Evolutionary conservation across 495 filamentous ascomycete species (phyloP), one percentile per base, ranked within the genome.

Genomic region (Aspergillus affinis): DNA sequence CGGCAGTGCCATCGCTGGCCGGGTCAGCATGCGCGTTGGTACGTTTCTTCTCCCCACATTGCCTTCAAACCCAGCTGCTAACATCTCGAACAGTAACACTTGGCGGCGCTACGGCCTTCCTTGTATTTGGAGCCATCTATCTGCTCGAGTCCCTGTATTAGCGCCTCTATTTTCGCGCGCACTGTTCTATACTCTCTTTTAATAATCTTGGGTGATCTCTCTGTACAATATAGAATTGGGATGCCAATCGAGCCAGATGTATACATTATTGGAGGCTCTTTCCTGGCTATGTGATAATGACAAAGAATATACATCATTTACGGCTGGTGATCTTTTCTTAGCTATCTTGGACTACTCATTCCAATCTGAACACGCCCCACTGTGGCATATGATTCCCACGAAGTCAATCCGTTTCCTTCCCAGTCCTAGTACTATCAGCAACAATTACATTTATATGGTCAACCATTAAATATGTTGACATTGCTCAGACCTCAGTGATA

Each of bases 1-100:
- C 7, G 94, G 94, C 44, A 80, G 91, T 63, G 94, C 93, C 54
- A 88, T 98, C 67, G 94, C 94, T 48, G 94, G 93, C 20, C 87
- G 83, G 73, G 95, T 98, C 58, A 97, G 93, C 81, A 85, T 98
- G 76, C 89, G 91, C 81, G 90, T 95, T 81, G 92, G 94, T 98
- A 85, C 82, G 93, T 92, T 36, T 51, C 52, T 29, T 19, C 60
- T 29, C 18, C 15, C 30, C 58, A 47, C 30, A 13, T 21, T 51
- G 6, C 19, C 46, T 15, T 56, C 19, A 13, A 19, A 19, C 32
- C 48, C 66, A 60, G 9, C 36, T 61, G 55, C 54, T 65, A 74
- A 68, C 71, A 44, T 17, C 46, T 51, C 47, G 19, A 36, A 29
- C 65, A 98, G 94, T 98, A 23, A 98, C 94, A 21, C 80, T 98